Base-by-base conservation (phyloP, 352 stramenopile species). In the Globisporangium irregulare region DNA sequence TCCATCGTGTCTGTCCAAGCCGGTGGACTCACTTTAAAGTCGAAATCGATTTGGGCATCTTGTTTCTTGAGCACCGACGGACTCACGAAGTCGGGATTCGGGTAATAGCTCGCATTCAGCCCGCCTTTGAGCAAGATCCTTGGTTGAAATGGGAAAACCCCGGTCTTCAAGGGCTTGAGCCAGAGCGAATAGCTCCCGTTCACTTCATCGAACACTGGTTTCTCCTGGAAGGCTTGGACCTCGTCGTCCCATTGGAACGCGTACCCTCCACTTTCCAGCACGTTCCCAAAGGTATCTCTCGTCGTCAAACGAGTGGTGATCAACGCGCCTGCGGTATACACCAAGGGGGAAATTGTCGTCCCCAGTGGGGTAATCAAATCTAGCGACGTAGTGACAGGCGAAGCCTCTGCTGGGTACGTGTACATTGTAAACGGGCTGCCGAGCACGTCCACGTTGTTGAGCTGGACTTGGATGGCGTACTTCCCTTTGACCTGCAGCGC, bases 401-500 rank as follows among this genome's bases (percentile, higher is more conserved):
- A 82, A 1, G 80, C 77, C 34, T 65, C 24, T 0, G 77, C 76
- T 24, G 84, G 79, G 41, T 87, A 84, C 10, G 69, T 78, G 68
- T 89, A 89, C 62, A 92, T 78, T 0, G 69, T 75, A 57, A 92
- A 92, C 25, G 84, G 84, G 53, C 77, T 89, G 10, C 65, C 74
- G 10, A 61, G 18, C 22, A 92, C 70, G 3, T 71, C 70, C 8
- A 81, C 73, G 5, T 68, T 62, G 67, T 89, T 69, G 14, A 90
- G 78, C 1, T 69, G 61, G 10, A 90, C 79, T 1, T 75, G 68
- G 38, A 90, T 61, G 78, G 65, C 75, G 69, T 89, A 90, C 0
- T 54, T 51, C 0, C 84, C 84, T 58, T 88, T 90, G 8, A 55
- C 15, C 4, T 66, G 59, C 22, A 90, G 43, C 4, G 54, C 70